These are phyloP conservation scores for Chlamydomonas sp. DNA, from an alignment of 139 green algal genomes.

Conservation along the genomic window DNA sequence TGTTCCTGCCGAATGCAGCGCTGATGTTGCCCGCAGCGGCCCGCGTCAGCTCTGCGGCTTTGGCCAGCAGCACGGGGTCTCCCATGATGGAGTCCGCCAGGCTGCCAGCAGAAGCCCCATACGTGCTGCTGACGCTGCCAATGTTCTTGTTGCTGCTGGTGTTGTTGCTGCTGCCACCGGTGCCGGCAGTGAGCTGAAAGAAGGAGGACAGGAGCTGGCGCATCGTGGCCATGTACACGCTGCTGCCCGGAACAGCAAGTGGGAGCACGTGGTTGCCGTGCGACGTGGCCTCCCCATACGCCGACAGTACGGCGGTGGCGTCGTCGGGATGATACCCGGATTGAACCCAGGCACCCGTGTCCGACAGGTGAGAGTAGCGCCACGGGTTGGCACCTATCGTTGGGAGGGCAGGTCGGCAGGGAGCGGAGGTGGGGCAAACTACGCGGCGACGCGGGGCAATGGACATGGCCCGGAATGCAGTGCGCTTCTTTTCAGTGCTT, in stretches of 20 bases:
- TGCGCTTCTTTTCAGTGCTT: too few relatives aligned
- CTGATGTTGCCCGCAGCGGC: too few relatives aligned
- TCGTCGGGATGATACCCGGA: neutral
- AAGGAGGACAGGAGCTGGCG: neutral
- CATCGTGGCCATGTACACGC: neutral
- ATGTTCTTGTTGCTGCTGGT: too few relatives aligned
- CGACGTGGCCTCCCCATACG: neutral
- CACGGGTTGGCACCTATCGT: neutral
- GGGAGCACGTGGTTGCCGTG: neutral
- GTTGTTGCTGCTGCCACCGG: neutral
- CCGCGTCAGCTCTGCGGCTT: too few relatives aligned
- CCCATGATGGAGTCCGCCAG: too few relatives aligned
- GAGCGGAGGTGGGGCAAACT: neutral
- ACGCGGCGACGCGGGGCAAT: neutral
- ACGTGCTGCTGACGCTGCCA: too few relatives aligned
- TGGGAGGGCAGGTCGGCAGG: neutral
- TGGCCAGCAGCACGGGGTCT: too few relatives aligned
- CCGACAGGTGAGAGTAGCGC: neutral
- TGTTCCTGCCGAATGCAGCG: too few relatives aligned
- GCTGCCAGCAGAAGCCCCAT: too few relatives aligned
- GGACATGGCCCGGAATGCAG: too few relatives aligned
- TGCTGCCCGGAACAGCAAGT: neutral
- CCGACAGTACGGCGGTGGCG: neutral
- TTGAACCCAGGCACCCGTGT: neutral
- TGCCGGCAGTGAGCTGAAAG: neutral